Conservation (phyloP, 2,329 filamentous ascomycete genomes). For the Xylaria sp. region DNA sequence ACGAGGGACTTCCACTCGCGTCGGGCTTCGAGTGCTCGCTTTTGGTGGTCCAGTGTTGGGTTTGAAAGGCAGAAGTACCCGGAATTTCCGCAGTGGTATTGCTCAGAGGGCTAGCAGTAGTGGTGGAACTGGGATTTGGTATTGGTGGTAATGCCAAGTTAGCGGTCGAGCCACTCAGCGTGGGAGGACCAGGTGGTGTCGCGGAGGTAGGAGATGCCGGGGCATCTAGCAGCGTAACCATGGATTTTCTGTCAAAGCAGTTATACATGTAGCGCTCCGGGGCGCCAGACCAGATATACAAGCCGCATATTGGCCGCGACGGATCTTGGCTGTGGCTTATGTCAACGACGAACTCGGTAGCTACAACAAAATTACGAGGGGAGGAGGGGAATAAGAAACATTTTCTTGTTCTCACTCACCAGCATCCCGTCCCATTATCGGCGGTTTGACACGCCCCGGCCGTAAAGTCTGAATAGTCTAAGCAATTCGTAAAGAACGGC, state of each 20-base stretch:
- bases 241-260: constrained; percentile 46
- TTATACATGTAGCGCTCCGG: constrained; percentile 52
- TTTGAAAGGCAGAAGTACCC: not conserved
- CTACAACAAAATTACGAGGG: constrained; percentile 20
- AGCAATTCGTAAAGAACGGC: constrained; percentile 52
- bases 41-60: not conserved
- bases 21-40: no score
- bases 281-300: constrained; percentile 53
- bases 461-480: constrained; percentile 50
- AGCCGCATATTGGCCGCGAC: constrained; percentile 50
- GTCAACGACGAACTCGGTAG: not conserved
- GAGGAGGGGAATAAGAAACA: no score
- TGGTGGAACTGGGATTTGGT: no score
- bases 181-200: constrained; percentile 38
- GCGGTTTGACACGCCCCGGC: constrained; percentile 47
- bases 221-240: constrained; percentile 51
- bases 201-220: constrained; percentile 50
- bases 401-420: constrained; percentile 44
- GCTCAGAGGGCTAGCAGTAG: not conserved
- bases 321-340: constrained; percentile 14
- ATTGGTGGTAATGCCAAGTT: no score
- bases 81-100: not conserved
- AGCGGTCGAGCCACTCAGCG: no score
- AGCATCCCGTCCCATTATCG: constrained; percentile 51
- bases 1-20: not conserved